Evolutionary conservation across 2,329 filamentous ascomycete genomes (phyloP).

Genomic region (Exophiala spinifera): DNA sequence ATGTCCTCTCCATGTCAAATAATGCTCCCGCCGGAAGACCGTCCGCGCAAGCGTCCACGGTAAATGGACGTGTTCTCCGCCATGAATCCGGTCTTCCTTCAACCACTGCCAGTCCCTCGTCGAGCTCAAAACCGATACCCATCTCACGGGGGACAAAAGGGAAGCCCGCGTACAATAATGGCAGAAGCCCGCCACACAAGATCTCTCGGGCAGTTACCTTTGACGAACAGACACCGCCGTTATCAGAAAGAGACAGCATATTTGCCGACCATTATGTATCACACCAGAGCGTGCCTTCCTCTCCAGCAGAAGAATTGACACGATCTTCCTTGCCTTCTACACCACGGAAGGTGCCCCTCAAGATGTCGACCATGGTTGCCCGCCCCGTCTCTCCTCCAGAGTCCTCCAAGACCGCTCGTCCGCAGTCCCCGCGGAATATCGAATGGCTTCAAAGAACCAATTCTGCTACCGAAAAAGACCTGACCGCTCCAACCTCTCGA

Average conservation of each 20-base stretch:
- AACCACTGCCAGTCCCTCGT: slow-evolving; percentile 30
- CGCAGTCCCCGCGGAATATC: slow-evolving; percentile 12
- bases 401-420: slow-evolving; percentile 8
- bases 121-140: slow-evolving; percentile 36
- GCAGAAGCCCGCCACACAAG: slow-evolving; percentile 14
- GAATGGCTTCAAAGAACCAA: slow-evolving; percentile 21
- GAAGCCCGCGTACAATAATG: slow-evolving; percentile 21
- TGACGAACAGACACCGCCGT: slow-evolving; percentile 45
- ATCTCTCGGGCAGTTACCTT: slow-evolving; percentile 20
- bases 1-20: slow-evolving; percentile 53
- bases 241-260: slow-evolving; percentile 62
- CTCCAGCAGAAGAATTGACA: slow-evolving; percentile 11
- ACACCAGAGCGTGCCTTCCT: slow-evolving; percentile 41
- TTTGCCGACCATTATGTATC: slow-evolving; percentile 60
- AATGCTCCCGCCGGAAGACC: slow-evolving; percentile 48
- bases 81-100: slow-evolving; percentile 31
- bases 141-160: slow-evolving; percentile 31
- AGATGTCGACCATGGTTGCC: slow-evolving; percentile 22
- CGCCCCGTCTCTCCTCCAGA: slow-evolving; percentile 21
- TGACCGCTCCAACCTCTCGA: slow-evolving; percentile 4
- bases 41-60: slow-evolving; percentile 37
- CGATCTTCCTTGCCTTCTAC: slow-evolving; percentile 9
- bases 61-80: slow-evolving; percentile 32
- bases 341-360: slow-evolving; percentile 12
- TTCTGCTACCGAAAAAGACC: slow-evolving; percentile 14